Base-by-base conservation (phyloP, 202 grass and related monocot species). In the Hordeum pubiflorum region DNA sequence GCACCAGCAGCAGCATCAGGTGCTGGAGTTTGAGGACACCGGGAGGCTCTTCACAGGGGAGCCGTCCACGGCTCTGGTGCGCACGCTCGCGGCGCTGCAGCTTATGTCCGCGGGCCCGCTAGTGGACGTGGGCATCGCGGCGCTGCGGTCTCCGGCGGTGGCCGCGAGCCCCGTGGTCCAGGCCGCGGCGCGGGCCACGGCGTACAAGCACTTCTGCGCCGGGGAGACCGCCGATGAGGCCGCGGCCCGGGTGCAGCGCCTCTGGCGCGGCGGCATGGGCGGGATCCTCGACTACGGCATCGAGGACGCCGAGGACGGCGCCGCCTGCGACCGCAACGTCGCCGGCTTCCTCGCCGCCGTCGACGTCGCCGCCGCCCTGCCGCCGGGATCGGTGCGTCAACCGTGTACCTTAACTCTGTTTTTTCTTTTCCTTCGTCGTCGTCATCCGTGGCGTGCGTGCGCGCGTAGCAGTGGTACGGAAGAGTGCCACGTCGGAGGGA, bases 201-300 rank as follows among this genome's bases (percentile, higher is more conserved):
- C 93, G 5, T 91, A 88, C 79, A 69, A 26, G 50, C 90, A 91
- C 78, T 95, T 98, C 83, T 93, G 88, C 46, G 96, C 92, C 1
- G 96, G 92, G 15, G 96, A 98, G 85, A 69, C 90, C 17, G 75
- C 82, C 0, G 89, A 81, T 10, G 96, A 95, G 54, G 96, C 88
- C 27, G 85, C 84, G 1, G 81, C 21, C 24, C 75, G 87, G 50
- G 88, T 91, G 32, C 64, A 83, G 54, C 78, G 64, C 52, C 86
- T 98, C 4, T 98, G 86, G 82, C 77, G 32, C 9, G 20, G 61
- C 1, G 85, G 96, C 41, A 72, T 98, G 84, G 85, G 89, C 27
- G 89, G 88, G 24, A 95, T 98, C 72, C 82, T 98, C 0, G 96
- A 98, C 81, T 95, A 88, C 87, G 90, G 88, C 10, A 91, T 98